Percentiles rank a stretch among this genome's conserved stretches.
phyloP scores from a whole-genome alignment of 371 early-diverging fungal genomes.

The Cokeromyces recurvatus region DNA sequence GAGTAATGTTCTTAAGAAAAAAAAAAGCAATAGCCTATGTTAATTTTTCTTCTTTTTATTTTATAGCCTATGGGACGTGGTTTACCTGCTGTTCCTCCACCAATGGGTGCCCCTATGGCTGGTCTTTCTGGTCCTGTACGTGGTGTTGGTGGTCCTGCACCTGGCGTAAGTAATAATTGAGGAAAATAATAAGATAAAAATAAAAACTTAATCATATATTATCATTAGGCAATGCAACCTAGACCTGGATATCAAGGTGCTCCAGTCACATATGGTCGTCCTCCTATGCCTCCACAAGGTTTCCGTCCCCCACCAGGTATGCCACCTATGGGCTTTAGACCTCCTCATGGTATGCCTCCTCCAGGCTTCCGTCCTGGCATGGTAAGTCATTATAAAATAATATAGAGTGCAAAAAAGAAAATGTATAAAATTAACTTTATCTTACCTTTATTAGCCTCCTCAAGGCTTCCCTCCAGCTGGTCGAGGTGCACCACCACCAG shows the following conservation, averaged over 20 bases:
- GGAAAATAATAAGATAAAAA: too few species aligned
- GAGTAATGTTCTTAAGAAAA: too few species aligned
- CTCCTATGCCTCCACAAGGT: constrained; percentile 53
- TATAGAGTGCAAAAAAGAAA: background rate
- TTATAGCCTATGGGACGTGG: constrained; percentile 86
- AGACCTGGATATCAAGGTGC: constrained; percentile 56
- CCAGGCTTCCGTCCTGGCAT: constrained; percentile 22
- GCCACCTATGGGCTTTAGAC: constrained; percentile 57
- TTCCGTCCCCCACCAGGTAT: constrained; percentile 59
- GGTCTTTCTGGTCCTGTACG: constrained; percentile 88
- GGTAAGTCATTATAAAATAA: background rate
- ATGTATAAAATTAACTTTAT: background rate
- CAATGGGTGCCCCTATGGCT: constrained; percentile 45
- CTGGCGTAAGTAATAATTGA: constrained; percentile 40
- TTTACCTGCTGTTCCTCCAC: constrained; percentile 76
- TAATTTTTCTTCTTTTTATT: background rate
- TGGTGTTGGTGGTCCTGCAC: constrained; percentile 91
- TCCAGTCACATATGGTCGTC: constrained; percentile 76
- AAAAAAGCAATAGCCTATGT: too few species aligned
- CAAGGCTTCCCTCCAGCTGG: constrained; percentile 33
- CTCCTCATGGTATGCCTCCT: constrained; percentile 39
- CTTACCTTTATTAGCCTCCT: constrained; percentile 19
- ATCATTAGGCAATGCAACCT: constrained; percentile 64
- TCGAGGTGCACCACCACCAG: constrained; percentile 33
- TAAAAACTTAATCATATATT: background rate